These are phyloP conservation scores for Adansonia digitata DNA, from an alignment of 345 rosid genomes.

Conservation along the genomic window DNA sequence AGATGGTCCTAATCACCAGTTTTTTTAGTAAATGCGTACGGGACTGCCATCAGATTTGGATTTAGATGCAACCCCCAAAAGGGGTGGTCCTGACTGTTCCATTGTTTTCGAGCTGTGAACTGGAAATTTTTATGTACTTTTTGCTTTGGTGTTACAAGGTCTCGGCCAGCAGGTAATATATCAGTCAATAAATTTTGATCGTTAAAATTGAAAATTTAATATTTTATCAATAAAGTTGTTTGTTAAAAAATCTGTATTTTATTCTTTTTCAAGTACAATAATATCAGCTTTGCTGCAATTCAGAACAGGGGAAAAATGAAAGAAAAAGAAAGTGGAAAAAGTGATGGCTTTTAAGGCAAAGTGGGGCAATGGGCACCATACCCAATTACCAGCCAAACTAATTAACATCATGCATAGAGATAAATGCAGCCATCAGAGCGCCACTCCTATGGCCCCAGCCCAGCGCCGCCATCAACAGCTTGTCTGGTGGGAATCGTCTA, in stretches of 20 bases:
- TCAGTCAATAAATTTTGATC: too few relatives aligned
- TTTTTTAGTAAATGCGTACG: too few relatives aligned
- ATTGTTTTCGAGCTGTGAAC: neutral
- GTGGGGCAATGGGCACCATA: conserved; percentile 11
- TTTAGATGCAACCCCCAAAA: conserved; percentile 9
- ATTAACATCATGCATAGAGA: conserved; percentile 20
- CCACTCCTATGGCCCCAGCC: too few relatives aligned
- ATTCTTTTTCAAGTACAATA: too few relatives aligned
- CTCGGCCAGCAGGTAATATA: neutral
- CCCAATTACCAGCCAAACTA: neutral
- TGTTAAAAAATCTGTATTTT: too few relatives aligned
- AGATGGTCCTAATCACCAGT: conserved; percentile 13
- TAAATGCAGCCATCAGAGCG: conserved; percentile 28
- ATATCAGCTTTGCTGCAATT: neutral
- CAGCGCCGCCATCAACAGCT: conserved; percentile 14
- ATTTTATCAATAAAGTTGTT: too few relatives aligned
- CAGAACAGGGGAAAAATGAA: neutral
- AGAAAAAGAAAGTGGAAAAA: neutral
- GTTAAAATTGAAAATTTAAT: too few relatives aligned
- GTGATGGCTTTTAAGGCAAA: conserved; percentile 1
- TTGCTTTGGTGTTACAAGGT: conserved; percentile 8
- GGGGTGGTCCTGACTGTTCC: conserved; percentile 21
- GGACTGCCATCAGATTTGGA: conserved; percentile 7
- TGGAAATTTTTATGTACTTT: conserved; percentile 1
- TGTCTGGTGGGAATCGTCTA: conserved; percentile 24